Evolutionary conservation across 495 filamentous ascomycete species (phyloP).

Genomic region (Neurospora sp.): DNA sequence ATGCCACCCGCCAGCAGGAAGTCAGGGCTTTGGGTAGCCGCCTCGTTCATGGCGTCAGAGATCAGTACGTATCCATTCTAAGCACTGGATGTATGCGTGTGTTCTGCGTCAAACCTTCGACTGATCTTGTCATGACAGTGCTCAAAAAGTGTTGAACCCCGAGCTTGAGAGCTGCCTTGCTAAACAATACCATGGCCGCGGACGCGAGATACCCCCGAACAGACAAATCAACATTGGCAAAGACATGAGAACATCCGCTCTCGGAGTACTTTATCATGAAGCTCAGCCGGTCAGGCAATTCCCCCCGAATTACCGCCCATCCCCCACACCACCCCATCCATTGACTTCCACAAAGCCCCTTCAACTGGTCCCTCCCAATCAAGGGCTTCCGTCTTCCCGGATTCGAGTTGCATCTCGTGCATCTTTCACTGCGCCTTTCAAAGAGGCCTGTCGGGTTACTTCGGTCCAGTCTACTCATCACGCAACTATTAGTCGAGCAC

Average conservation of each 20-base stretch:
- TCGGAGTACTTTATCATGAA: not conserved
- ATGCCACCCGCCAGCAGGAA: conserved; percentile 2
- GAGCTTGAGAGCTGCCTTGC: not conserved
- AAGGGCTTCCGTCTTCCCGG: not conserved
- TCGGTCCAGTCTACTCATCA: not conserved
- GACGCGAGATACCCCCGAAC: not conserved
- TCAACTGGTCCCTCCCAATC: not conserved
- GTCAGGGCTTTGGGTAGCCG: not conserved
- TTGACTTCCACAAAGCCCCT: not conserved
- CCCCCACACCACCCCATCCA: not conserved
- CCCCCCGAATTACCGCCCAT: not conserved
- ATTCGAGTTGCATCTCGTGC: not conserved
- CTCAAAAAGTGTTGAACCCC: not conserved
- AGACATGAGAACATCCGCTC: not conserved
- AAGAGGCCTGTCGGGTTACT: not conserved
- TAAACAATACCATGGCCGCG: not conserved
- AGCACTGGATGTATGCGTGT: not conserved
- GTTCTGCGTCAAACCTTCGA: not conserved
- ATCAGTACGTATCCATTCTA: not conserved
- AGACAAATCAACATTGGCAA: not conserved
- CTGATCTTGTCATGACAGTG: not conserved
- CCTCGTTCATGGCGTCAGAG: not conserved
- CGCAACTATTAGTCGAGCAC: not conserved
- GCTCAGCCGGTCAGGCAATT: not conserved
- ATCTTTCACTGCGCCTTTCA: not conserved